Base-by-base conservation (phyloP, 2,329 filamentous ascomycete species). In the Thelonectria olida region DNA sequence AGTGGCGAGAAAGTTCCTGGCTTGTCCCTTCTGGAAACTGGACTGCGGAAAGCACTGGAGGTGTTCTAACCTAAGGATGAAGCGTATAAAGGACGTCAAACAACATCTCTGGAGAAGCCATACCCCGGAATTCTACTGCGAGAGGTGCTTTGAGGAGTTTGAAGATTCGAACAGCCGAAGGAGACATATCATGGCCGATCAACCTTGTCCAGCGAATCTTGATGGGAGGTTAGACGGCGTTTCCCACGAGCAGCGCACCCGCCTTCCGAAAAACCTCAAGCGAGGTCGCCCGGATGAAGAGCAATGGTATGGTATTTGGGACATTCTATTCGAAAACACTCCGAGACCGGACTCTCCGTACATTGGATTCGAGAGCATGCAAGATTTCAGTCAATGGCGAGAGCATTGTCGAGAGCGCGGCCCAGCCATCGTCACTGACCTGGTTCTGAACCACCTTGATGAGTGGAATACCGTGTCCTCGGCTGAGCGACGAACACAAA, bases 1-100 rank as follows among this genome's bases (percentile, higher is more conserved):
- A 12, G 25, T 19, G 7, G 9, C 23, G 27, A 36, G 20, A 20
- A 44, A 10, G n/a, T 28, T 20, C 19, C 42, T 56, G 17, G 73
- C 73, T 1, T 75, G 74, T 25, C 74, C 73, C 2, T 75, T 73
- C 45, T 74, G 69, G 51, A 76, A 75, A 49, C 67, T 67, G n/a
- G 69, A 74, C 22, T 68, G 66, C 1, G 56, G 64, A 3, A 54
- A 61, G 9, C 67, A 76, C 61, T 62, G 69, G 5, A 52, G 65
- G 12, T 76, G 74, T 53, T 74, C 72, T 41, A 61, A 55, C n/a
- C 67, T 61, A 20, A 69, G 66, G 28, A 55, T 77, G n/a, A 59
- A 56, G 7, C 60, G 61, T 6, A 66, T 74, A n/a, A 65, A 69
- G 17, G 69, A 74, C 25, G 72, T 75, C 13, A 74, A 76, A 45